These are phyloP conservation scores for Phoma herbarum DNA, from an alignment of 2,329 filamentous ascomycete genomes.

Conservation along the genomic window DNA sequence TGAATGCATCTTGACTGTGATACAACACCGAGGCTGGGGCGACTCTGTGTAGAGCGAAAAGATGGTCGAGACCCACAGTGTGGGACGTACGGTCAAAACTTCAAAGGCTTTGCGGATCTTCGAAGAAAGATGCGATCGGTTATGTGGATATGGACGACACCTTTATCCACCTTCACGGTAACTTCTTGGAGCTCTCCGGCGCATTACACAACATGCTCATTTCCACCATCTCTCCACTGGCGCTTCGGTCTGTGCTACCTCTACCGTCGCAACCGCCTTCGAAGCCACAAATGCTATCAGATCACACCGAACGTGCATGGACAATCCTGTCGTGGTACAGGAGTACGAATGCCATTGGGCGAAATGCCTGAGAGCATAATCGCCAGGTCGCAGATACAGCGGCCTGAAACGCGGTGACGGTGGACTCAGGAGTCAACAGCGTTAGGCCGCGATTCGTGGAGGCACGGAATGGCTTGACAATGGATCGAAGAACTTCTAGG, in stretches of 20 bases:
- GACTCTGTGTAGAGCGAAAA: no score
- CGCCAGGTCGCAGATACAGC: background rate
- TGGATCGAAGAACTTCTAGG: background rate
- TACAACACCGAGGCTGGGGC: no score
- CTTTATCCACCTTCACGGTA: no score
- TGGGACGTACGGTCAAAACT: no score
- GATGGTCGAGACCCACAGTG: no score
- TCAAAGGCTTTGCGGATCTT: no score
- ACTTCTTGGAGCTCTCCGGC: no score
- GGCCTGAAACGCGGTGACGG: constrained; percentile 9
- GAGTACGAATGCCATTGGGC: background rate
- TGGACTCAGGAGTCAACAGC: background rate
- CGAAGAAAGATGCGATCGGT: no score
- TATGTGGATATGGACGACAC: no score
- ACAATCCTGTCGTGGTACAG: background rate
- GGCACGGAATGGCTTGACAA: background rate
- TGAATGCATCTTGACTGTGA: no score
- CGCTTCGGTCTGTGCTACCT: background rate
- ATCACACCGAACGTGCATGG: background rate
- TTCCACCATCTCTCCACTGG: constrained; percentile 1
- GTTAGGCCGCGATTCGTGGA: constrained; percentile 4
- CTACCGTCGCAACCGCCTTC: background rate
- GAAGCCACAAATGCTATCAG: background rate
- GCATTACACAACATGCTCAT: background rate
- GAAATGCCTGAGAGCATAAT: background rate